phyloP scores from a whole-genome alignment of 140 eudicot species.

The Flaveria floridana region DNA sequence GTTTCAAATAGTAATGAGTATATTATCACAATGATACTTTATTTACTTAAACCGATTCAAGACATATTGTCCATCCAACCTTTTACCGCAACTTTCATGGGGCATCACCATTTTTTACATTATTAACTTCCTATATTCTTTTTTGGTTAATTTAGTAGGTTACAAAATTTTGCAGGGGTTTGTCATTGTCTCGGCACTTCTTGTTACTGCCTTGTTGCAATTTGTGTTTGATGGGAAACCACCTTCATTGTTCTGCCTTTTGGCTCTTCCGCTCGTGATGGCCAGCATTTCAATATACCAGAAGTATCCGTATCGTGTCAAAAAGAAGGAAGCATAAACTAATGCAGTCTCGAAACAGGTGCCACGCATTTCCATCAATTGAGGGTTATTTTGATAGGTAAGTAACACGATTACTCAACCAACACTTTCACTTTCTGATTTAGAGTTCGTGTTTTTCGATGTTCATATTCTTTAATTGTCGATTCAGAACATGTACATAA shows the following conservation, averaged over 20 bases:
- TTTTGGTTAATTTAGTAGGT: not conserved
- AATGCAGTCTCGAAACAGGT: constrained; percentile 23
- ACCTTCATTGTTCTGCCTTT: constrained; percentile 74
- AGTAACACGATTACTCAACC: constrained; percentile 9
- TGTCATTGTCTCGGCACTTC: constrained; percentile 87
- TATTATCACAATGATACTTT: not conserved
- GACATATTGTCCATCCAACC: not conserved
- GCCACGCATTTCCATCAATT: not conserved
- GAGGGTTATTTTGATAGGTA: not conserved
- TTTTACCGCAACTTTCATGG: not conserved
- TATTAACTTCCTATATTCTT: not conserved
- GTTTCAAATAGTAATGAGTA: not conserved
- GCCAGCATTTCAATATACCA: constrained; percentile 87
- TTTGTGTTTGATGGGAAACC: constrained; percentile 83
- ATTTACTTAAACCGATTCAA: not conserved
- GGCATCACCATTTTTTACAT: not conserved
- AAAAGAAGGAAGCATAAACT: constrained; percentile 59
- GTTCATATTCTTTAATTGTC: constrained; percentile 13
- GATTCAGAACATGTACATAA: constrained; percentile 17
- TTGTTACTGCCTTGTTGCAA: constrained; percentile 88
- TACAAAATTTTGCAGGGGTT: constrained; percentile 63
- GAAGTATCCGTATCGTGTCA: constrained; percentile 76
- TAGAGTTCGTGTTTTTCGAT: not conserved
- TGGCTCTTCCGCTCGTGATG: constrained; percentile 86
- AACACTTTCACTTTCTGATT: not conserved